Conservation (phyloP, 2,329 filamentous ascomycete genomes). For the Pseudogymnoascus sp. region DNA sequence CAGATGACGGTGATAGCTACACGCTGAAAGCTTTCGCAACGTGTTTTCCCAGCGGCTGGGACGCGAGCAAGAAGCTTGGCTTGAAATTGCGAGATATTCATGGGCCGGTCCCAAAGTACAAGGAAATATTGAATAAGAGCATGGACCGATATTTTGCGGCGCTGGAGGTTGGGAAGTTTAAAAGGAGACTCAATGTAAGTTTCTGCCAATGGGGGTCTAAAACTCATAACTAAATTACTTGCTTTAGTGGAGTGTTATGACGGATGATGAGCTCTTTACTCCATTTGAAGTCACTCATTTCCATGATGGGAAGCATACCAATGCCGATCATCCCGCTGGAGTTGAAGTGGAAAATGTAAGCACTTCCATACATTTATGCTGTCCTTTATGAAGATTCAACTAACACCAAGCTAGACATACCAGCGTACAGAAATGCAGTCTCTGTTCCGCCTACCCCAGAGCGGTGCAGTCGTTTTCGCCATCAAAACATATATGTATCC, state of each 20-base stretch:
- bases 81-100: constrained; percentile 48
- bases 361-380: too few species aligned
- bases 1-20: constrained; percentile 33
- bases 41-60: constrained; percentile 52
- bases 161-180: constrained; percentile 44
- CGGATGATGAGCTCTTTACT: constrained; percentile 32
- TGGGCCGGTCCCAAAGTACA: constrained; percentile 49
- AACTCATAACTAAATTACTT: not conserved
- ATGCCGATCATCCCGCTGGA: constrained; percentile 13
- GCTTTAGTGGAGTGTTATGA: constrained; percentile 31
- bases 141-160: constrained; percentile 56
- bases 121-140: constrained; percentile 44
- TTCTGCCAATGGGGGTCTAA: not conserved
- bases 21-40: constrained; percentile 47
- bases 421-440: constrained; percentile 54
- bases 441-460: constrained; percentile 48
- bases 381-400: not conserved
- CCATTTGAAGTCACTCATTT: constrained; percentile 31
- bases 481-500: constrained; percentile 57
- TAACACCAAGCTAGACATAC: constrained; percentile 27
- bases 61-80: constrained; percentile 45
- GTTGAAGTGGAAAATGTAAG: not conserved
- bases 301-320: constrained; percentile 8
- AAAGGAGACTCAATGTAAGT: constrained; percentile 44
- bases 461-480: constrained; percentile 47